phyloP scores from a whole-genome alignment of 2,329 filamentous ascomycete species.

The Elsinoe australis region DNA sequence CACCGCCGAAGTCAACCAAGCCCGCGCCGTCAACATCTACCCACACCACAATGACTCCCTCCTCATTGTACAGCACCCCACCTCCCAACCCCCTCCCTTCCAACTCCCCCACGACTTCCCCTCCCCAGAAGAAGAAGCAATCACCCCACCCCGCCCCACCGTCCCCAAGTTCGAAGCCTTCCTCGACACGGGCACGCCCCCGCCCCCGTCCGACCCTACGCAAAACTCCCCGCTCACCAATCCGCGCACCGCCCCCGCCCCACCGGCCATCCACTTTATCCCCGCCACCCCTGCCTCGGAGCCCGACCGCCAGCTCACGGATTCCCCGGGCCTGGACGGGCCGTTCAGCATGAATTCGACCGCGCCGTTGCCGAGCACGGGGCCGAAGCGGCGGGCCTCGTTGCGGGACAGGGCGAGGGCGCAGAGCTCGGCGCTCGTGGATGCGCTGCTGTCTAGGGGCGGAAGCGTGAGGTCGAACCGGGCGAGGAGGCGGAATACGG shows the following conservation, averaged over 20 bases:
- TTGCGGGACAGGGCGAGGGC: slow-evolving; percentile 39
- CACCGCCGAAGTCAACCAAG: slow-evolving; percentile 52
- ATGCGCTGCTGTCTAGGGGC: slow-evolving; percentile 2
- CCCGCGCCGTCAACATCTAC: slow-evolving; percentile 53
- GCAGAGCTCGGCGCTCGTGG: slow-evolving; percentile 39
- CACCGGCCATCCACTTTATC: slow-evolving; percentile 49
- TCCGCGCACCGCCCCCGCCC: slow-evolving; percentile 50
- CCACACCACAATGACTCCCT: slow-evolving; percentile 57
- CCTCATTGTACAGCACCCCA: slow-evolving; percentile 54
- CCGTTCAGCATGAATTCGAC: slow-evolving; percentile 14
- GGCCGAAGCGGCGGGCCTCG: slow-evolving; percentile 33
- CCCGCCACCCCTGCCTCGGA: slow-evolving; percentile 47
- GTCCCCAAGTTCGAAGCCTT: slow-evolving; percentile 18
- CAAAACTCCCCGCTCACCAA: slow-evolving; percentile 54
- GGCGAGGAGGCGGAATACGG: slow-evolving; percentile 23
- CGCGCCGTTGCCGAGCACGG: slow-evolving; percentile 13
- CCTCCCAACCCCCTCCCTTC: background rate
- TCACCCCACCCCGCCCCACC: background rate
- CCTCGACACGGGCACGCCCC: slow-evolving; percentile 21
- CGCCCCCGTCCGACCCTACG: slow-evolving; percentile 8
- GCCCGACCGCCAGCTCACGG: slow-evolving; percentile 34
- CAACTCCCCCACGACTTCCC: slow-evolving; percentile 1
- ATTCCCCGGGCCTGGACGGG: slow-evolving; percentile 6
- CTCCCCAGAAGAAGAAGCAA: background rate
- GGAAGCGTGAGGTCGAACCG: slow-evolving; percentile 18